These are phyloP conservation scores for Mucor irregularis DNA, from an alignment of 371 early-diverging fungal genomes.

Conservation along the genomic window DNA sequence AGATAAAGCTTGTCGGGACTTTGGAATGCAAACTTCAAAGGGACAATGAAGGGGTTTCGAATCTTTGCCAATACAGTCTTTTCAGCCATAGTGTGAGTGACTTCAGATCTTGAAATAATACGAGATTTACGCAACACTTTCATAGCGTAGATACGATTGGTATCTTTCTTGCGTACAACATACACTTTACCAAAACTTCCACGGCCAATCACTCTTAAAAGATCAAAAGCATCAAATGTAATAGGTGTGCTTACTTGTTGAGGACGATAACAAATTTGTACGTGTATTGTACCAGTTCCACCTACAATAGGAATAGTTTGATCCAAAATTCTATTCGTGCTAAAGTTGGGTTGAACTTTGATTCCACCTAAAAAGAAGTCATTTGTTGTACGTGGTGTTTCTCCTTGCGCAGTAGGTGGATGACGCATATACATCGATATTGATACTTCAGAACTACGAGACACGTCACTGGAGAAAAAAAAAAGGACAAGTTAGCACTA, in stretches of 20 bases:
- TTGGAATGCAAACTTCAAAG: conserved; percentile 86
- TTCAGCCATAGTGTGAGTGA: conserved; percentile 88
- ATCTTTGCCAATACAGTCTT: conserved; percentile 84
- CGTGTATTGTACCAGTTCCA: conserved; percentile 64
- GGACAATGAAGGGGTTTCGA: conserved; percentile 87
- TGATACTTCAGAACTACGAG: conserved; percentile 79
- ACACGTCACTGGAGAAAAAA: conserved; percentile 74
- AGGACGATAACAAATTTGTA: conserved; percentile 72
- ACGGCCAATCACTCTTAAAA: conserved; percentile 94
- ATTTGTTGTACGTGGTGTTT: conserved; percentile 36
- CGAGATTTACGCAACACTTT: conserved; percentile 94
- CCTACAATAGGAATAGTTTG: conserved; percentile 34
- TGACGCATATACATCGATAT: conserved; percentile 83
- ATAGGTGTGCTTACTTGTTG: conserved; percentile 71
- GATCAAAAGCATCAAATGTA: conserved; percentile 90
- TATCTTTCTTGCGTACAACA: conserved; percentile 94
- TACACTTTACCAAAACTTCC: conserved; percentile 98
- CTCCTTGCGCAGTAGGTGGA: conserved; percentile 45
- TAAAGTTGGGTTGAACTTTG: conserved; percentile 68
- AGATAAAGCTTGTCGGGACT: conserved; percentile 86
- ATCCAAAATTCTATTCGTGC: conserved; percentile 43
- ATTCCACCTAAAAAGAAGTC: conserved; percentile 72
- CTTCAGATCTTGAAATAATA: conserved; percentile 89
- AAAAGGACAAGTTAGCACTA: not conserved
- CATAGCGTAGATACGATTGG: conserved; percentile 96